Evolutionary conservation across 345 rosid species (phyloP).

Genomic region (Populus tremula): DNA sequence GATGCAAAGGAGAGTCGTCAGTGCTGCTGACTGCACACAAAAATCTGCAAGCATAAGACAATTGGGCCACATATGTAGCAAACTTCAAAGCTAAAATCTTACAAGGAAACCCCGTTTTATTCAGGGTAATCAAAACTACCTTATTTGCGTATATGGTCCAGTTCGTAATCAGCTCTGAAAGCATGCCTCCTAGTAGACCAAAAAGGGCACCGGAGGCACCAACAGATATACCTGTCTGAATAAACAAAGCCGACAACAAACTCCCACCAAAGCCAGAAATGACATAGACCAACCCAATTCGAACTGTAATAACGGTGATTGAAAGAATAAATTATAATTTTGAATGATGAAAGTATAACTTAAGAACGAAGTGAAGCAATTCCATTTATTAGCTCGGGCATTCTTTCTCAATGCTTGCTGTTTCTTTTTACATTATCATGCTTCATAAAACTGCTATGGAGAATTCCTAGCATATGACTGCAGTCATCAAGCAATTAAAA

Average conservation of each 20-base stretch:
- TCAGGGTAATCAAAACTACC: constrained; percentile 37
- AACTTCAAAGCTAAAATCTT: neutral
- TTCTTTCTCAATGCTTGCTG: neutral
- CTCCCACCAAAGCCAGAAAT: constrained; percentile 97
- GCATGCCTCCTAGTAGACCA: constrained; percentile 95
- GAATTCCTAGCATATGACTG: neutral
- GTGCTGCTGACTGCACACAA: constrained; percentile 51
- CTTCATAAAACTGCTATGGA: neutral
- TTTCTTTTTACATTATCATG: neutral
- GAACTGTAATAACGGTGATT: constrained; percentile 36
- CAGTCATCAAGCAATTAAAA: neutral
- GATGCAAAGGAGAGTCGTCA: constrained; percentile 65
- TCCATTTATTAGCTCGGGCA: neutral
- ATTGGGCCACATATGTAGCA: neutral
- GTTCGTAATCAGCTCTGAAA: constrained; percentile 89
- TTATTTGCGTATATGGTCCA: constrained; percentile 92
- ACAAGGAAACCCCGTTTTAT: neutral
- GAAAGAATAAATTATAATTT: constrained; percentile 4
- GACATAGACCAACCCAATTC: constrained; percentile 73
- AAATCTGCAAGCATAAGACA: constrained; percentile 8
- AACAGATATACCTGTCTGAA: constrained; percentile 73
- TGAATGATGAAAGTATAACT: neutral
- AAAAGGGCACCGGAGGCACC: constrained; percentile 99
- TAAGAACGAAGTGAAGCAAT: neutral
- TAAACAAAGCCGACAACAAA: constrained; percentile 80